phyloP scores from a whole-genome alignment of 2,329 filamentous ascomycete genomes.

The Coniella vitis region DNA sequence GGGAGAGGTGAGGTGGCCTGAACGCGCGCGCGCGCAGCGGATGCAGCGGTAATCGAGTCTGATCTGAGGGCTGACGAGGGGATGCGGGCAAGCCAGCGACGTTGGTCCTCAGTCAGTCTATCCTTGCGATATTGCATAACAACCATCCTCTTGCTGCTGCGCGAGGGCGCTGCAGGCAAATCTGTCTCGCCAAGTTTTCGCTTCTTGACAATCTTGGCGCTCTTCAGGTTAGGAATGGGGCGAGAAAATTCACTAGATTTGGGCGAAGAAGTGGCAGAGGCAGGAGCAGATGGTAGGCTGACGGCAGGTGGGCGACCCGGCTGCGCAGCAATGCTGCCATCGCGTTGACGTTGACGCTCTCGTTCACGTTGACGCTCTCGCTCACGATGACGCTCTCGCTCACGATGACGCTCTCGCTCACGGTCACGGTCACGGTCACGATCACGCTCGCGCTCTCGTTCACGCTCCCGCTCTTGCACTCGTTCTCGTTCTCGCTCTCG shows the following conservation, averaged over 20 bases:
- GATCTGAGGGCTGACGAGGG: neutral
- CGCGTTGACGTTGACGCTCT: too few species aligned
- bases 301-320: constrained; percentile 2
- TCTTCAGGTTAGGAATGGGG: constrained; percentile 1
- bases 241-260: constrained; percentile 3
- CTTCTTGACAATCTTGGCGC: constrained; percentile 12
- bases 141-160: constrained; percentile 1
- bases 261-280: constrained; percentile 1
- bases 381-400: too few species aligned
- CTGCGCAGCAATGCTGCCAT: constrained; percentile 14
- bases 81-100: constrained; percentile 6
- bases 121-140: constrained; percentile 4
- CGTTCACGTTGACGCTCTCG: too few species aligned
- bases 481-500: too few species aligned
- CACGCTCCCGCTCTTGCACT: too few species aligned
- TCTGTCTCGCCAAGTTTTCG: constrained; percentile 13
- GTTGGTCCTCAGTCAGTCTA: neutral
- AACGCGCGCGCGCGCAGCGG: constrained; percentile 9
- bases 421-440: too few species aligned
- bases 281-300: constrained; percentile 4
- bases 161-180: constrained; percentile 2
- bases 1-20: constrained; percentile 8
- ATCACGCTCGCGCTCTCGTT: too few species aligned
- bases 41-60: constrained; percentile 12
- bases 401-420: too few species aligned